Evolutionary conservation across 768 basidiomycete genomes (phyloP), one percentile per base, ranked within the genome.

Genomic region (Auricularia sp.): DNA sequence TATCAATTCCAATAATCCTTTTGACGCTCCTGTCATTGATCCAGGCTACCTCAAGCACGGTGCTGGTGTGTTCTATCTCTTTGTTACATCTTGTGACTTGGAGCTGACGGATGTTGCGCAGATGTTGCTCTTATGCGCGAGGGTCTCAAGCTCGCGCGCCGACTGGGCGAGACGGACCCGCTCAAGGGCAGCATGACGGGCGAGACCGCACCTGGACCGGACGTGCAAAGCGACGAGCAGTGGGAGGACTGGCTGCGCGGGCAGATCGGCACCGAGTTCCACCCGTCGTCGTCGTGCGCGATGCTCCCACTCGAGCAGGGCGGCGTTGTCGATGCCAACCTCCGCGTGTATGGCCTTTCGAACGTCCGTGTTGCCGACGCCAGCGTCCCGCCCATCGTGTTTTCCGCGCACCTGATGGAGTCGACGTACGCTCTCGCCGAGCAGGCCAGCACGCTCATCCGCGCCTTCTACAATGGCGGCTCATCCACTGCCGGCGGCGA

Each of bases 61-160:
- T 8, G 81, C 82, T 23, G 83, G 80, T 80, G 62, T 18, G 74
- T 68, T 2, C 8, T 14, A 8, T 42, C 39, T 14, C 39, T 14
- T 2, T 14, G 12, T 42, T 42, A 7, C 39, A 8, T 42, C 39
- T 42, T 14, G 39, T 2, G 8, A n/a, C 14, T 62, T 23, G 35
- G 36, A 29, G 7, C 43, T 53, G 23, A 43, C 62, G 16, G 14
- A 14, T 61, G 11, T 7, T 61, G 14, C 34, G 18, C 64, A 77
- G 83, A 86, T 71, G 64, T 78, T 39, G 69, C 72, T 10, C 73
- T 83, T 43, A 71, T 87, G 63, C 81, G 85, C 56, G 81, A 85
- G 72, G 87, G 83, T 36, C 73, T 86, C 64, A 85, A 84, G 71
- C 78, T 87, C 61, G 85, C 81, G n/a, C 80, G 87, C 36, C 78